Base-by-base conservation (phyloP, 73 alveolate genomes). In the Paramecium primaurelia region DNA sequence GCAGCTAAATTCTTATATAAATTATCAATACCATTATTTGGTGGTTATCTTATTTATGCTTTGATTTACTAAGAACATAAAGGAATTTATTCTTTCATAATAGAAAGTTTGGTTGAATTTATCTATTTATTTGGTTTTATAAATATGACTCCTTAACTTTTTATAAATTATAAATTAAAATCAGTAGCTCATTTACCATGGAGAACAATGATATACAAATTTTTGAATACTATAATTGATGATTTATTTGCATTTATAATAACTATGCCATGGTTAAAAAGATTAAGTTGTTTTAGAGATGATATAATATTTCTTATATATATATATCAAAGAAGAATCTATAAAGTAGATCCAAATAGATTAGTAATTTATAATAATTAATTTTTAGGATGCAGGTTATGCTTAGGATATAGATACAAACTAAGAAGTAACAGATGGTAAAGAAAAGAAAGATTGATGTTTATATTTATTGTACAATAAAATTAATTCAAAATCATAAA, bases 141-240 rank as follows among this genome's bases (percentile, higher is more conserved):
- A 71, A 92, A 93, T 90, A 97, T 98, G 99, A 99, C 99, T 20
- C 99, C 99, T 28, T 98, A 99, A 93, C 94, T 99, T 51, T 99
- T 96, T 94, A 98, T 99, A 83, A 99, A 99, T 95, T 99, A 99
- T 88, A 96, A 98, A 95, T 96, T 98, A 80, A 95, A 98, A 92
- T 94, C 99, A 1, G 99, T 99, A 14, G 99, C 98, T 87, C 99
- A 99, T 93, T 94, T 99, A 92, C 99, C 99, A 26, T 97, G 99
- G 98, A 96, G 97, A 93, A 97, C 99, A 9, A 95, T 99, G 95
- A 97, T 96, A 86, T 99, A 98, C 95, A 93, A 98, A 91, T 97
- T 98, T 86, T 92, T 98, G 93, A 98, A 97, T 88, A 98, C 99
- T 58, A 97, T 98, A 58, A 98, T 99, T 71, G 99, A 99, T 93